phyloP scores from a whole-genome alignment of 495 filamentous ascomycete genomes.

The Penicillium subrubescens region DNA sequence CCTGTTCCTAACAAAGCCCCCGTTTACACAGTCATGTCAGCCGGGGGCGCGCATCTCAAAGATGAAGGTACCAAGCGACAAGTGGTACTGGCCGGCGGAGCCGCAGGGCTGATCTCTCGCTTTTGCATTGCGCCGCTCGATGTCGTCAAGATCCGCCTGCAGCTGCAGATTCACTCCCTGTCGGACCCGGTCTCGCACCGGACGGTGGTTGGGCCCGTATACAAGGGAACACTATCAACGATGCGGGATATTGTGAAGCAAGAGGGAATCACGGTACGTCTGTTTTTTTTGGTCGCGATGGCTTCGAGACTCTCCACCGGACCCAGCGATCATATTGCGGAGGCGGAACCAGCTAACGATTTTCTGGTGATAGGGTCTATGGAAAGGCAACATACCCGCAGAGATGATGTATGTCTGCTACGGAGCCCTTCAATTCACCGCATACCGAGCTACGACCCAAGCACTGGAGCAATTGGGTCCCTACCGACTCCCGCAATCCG shows the following conservation, averaged over 20 bases:
- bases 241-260: conserved; percentile 71
- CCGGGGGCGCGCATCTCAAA: conserved; percentile 73
- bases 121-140: conserved; percentile 93
- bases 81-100: conserved; percentile 80
- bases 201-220: conserved; percentile 62
- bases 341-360: conserved; percentile 3
- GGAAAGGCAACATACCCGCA: conserved; percentile 97
- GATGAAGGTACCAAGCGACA: conserved; percentile 91
- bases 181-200: conserved; percentile 62
- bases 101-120: conserved; percentile 88
- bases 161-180: conserved; percentile 82
- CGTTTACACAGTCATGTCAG: conserved; percentile 66
- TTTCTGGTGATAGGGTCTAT: conserved; percentile 61
- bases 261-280: conserved; percentile 74
- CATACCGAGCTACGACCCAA: conserved; percentile 75
- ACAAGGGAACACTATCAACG: conserved; percentile 78
- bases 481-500: conserved; percentile 55
- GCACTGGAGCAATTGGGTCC: conserved; percentile 56
- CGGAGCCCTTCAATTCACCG: conserved; percentile 83
- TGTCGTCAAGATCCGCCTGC: conserved; percentile 95
- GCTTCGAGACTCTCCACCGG: background rate
- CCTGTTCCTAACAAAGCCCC: conserved; percentile 6
- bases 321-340: background rate
- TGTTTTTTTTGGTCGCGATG: background rate
- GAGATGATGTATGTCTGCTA: conserved; percentile 92